Conservation (phyloP, 1,284 basidiomycete genomes). For the Cryptococcus neoformans region DNA sequence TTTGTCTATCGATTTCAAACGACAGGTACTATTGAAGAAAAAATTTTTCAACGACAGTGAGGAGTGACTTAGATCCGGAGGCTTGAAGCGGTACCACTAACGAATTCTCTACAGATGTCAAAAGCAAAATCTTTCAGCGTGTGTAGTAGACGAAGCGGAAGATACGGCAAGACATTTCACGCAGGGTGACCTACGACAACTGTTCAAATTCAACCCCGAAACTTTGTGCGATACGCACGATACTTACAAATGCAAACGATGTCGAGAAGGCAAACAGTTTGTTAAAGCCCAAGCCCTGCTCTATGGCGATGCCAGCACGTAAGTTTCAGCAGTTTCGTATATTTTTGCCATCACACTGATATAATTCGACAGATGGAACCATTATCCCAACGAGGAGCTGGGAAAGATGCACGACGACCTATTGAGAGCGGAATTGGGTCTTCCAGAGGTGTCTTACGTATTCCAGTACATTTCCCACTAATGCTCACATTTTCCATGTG, state of each 20-base stretch:
- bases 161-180: conserved; percentile 96
- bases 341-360: background rate
- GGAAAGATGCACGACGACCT: conserved; percentile 94
- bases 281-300: conserved; percentile 80
- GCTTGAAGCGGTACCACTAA: background rate
- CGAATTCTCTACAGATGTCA: conserved; percentile 58
- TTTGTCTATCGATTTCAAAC: conserved; percentile 99
- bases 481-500: background rate
- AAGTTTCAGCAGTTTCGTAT: conserved; percentile 48
- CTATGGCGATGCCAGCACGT: conserved; percentile 98
- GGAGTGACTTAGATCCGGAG: conserved; percentile 6
- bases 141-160: conserved; percentile 96
- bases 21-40: conserved; percentile 98
- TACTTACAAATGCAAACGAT: conserved; percentile 96
- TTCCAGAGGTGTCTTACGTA: conserved; percentile 82
- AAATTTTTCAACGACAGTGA: conserved; percentile 88
- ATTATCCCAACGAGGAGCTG: conserved; percentile 84
- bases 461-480: conserved; percentile 73
- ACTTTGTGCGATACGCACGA: conserved; percentile 94
- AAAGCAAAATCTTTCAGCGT: conserved; percentile 95
- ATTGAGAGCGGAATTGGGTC: conserved; percentile 80
- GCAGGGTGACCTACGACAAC: conserved; percentile 77
- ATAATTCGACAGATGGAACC: conserved; percentile 79
- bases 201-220: conserved; percentile 87
- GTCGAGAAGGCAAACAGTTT: conserved; percentile 79